Conservation (phyloP, 148 eudicot species). For the Amaranthus palmeri region DNA sequence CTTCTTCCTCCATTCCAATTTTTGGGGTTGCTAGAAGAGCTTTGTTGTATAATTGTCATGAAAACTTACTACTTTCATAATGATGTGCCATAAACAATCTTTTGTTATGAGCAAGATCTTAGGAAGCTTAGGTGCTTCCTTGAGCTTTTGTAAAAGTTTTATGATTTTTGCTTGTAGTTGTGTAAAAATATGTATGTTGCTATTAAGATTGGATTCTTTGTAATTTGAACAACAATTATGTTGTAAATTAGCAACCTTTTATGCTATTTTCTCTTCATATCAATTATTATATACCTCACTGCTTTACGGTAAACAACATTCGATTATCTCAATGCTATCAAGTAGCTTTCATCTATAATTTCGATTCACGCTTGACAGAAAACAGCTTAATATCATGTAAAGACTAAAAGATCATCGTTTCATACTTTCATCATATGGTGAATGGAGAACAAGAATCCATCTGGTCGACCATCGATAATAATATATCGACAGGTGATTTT, state of each 20-base stretch:
- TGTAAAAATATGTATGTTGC: neutral
- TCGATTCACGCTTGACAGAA: too few species aligned
- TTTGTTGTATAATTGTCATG: neutral
- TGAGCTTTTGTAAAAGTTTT: neutral
- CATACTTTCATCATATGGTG: too few species aligned
- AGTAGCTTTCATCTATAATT: too few species aligned
- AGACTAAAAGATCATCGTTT: too few species aligned
- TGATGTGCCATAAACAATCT: neutral
- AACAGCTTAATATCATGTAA: too few species aligned
- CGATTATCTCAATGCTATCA: too few species aligned
- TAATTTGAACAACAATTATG: neutral
- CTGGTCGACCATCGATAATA: too few species aligned
- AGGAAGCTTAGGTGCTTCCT: slow-evolving; percentile 6
- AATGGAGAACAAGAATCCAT: too few species aligned
- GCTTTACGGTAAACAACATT: too few species aligned
- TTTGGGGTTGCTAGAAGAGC: slow-evolving; percentile 3
- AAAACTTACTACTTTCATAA: neutral
- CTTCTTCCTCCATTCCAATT: neutral
- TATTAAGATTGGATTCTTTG: slow-evolving; percentile 1
- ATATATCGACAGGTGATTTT: too few species aligned
- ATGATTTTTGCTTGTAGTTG: neutral
- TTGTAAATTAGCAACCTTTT: neutral
- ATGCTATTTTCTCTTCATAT: too few species aligned
- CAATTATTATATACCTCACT: too few species aligned
- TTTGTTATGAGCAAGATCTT: neutral